Evolutionary conservation across 495 filamentous ascomycete genomes (phyloP).

Genomic region (Penicillium canariense): DNA sequence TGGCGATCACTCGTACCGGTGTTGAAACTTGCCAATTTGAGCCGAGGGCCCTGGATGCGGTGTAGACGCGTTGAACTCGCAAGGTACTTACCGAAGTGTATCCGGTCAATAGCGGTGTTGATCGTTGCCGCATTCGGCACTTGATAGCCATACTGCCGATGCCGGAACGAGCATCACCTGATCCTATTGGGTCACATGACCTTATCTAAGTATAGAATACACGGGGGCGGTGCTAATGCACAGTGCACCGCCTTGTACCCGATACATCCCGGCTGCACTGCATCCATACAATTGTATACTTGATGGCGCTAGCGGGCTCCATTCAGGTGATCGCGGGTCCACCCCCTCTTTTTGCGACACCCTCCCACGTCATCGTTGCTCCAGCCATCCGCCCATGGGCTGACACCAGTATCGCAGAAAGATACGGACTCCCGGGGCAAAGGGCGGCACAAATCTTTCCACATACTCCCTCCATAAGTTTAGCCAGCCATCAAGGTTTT

Average conservation of each 20-base stretch:
- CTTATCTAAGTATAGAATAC: neutral
- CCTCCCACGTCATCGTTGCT: conserved; percentile 29
- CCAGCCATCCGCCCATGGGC: neutral
- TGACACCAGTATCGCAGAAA: neutral
- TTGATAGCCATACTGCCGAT: neutral
- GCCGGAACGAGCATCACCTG: conserved; percentile 18
- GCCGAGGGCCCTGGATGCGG: neutral
- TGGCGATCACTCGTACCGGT: neutral
- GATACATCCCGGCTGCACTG: neutral
- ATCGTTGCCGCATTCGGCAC: neutral
- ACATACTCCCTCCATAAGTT: neutral
- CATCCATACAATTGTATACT: neutral
- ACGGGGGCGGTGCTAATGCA: neutral
- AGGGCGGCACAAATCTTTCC: neutral
- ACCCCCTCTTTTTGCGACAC: conserved; percentile 36
- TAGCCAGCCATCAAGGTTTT: conserved; percentile 3
- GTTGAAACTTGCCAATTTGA: neutral
- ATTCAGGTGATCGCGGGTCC: conserved; percentile 13
- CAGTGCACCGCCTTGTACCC: neutral
- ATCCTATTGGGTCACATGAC: conserved; percentile 6
- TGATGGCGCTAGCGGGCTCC: conserved; percentile 1
- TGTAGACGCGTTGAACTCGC: neutral
- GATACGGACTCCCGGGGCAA: neutral
- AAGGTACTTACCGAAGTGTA: neutral
- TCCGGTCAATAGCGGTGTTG: neutral